Evolutionary conservation across 176 grass and related monocot species (phyloP).

Genomic region (Tuctoria greenei): DNA sequence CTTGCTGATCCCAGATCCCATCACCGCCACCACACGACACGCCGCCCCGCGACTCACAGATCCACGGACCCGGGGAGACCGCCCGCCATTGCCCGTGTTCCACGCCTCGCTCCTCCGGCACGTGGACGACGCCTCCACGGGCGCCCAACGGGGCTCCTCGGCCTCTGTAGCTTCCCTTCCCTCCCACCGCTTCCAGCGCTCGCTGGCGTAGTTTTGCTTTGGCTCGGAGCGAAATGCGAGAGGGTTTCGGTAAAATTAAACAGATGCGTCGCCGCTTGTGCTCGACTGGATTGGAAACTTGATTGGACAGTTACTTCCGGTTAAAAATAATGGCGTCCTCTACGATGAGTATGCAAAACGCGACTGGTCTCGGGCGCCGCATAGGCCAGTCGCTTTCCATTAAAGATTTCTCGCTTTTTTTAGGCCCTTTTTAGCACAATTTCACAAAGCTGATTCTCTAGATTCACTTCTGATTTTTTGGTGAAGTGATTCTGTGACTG

Average conservation of each 20-base stretch:
- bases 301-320: conserved; percentile 3
- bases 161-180: neutral
- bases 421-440: too few species aligned
- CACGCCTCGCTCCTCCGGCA: conserved; percentile 16
- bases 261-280: neutral
- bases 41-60: conserved; percentile 21
- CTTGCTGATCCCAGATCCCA: conserved; percentile 92
- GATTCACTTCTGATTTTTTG: too few species aligned
- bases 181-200: neutral
- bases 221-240: neutral
- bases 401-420: conserved; percentile 1
- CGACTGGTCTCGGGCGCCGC: neutral
- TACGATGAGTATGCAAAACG: conserved; percentile 47
- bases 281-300: conserved; percentile 29
- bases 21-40: conserved; percentile 2
- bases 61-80: conserved; percentile 17
- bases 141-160: neutral
- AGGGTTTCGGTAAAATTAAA: conserved; percentile 25
- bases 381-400: neutral
- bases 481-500: too few species aligned
- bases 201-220: conserved; percentile 22
- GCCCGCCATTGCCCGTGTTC: conserved; percentile 30
- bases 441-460: too few species aligned
- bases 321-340: conserved; percentile 34
- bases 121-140: conserved; percentile 16